Percentiles rank a stretch among this genome's conserved stretches.
Evolutionary conservation across 257 asterid genomes (phyloP).

Genomic region (Fraxinus anomala): DNA sequence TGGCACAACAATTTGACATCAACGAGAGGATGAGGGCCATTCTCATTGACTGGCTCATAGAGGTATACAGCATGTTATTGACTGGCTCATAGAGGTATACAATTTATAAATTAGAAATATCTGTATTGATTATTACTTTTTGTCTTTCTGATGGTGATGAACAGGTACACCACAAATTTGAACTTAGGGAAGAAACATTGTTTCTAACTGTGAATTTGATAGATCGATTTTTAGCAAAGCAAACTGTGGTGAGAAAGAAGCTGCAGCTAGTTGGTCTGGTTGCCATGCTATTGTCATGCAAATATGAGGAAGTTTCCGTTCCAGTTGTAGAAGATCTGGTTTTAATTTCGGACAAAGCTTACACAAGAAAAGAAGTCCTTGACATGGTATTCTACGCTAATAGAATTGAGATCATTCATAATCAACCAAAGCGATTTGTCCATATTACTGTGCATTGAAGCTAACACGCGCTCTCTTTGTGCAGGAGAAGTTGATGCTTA

Average conservation of each 20-base stretch:
- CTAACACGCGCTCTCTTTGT: neutral
- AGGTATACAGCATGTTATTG: slow-evolving; percentile 35
- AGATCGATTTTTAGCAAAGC: slow-evolving; percentile 50
- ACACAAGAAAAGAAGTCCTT: slow-evolving; percentile 72
- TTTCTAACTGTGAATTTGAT: slow-evolving; percentile 46
- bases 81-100: slow-evolving; percentile 49
- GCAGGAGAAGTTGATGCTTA: slow-evolving; percentile 86
- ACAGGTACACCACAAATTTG: slow-evolving; percentile 59
- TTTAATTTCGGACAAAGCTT: slow-evolving; percentile 88
- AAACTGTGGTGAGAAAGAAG: slow-evolving; percentile 44
- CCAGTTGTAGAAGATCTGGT: slow-evolving; percentile 21
- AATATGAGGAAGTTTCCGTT: slow-evolving; percentile 19
- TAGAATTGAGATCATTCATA: neutral
- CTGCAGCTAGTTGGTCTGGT: slow-evolving; percentile 53
- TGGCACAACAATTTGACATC: slow-evolving; percentile 25
- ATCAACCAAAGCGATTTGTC: neutral
- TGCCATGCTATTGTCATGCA: slow-evolving; percentile 57
- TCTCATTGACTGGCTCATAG: slow-evolving; percentile 55
- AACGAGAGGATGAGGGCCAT: slow-evolving; percentile 54
- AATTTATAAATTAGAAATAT: too few relatives aligned
- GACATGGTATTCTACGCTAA: slow-evolving; percentile 62
- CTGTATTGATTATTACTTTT: neutral
- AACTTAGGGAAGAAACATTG: slow-evolving; percentile 48
- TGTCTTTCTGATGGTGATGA: neutral
- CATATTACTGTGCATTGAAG: neutral